Evolutionary conservation across 106 monocot species (phyloP).

Genomic region (Acanthochlamys bracteata): DNA sequence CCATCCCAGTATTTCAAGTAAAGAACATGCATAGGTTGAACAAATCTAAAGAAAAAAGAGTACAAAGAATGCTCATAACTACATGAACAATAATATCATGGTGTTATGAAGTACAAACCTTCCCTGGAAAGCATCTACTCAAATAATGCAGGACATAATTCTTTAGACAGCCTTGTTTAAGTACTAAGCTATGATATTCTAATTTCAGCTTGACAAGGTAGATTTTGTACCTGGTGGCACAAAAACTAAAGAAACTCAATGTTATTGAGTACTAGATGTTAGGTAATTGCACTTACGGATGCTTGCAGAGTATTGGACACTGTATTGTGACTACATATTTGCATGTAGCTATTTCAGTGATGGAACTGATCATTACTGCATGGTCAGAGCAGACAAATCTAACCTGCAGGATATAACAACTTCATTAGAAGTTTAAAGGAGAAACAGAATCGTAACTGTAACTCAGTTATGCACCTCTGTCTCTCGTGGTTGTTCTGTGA

Average conservation of each 20-base stretch:
- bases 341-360: constrained; percentile 92
- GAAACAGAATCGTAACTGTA: neutral
- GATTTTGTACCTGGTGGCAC: neutral
- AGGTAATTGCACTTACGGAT: constrained; percentile 46
- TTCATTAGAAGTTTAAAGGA: neutral
- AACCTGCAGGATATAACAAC: constrained; percentile 23
- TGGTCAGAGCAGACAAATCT: constrained; percentile 75
- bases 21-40: no score
- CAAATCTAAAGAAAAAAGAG: no score
- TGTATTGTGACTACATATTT: constrained; percentile 76
- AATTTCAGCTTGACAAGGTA: no score
- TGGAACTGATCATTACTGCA: constrained; percentile 51
- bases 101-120: no score
- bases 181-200: no score
- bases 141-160: no score
- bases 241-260: neutral
- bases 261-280: neutral
- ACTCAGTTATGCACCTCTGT: constrained; percentile 41
- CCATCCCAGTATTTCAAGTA: no score
- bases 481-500: constrained; percentile 68
- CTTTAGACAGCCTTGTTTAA: no score
- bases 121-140: no score
- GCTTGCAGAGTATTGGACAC: constrained; percentile 66
- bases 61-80: no score
- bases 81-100: no score